phyloP scores from a whole-genome alignment of 768 basidiomycete species.

The Collybia nuda region DNA sequence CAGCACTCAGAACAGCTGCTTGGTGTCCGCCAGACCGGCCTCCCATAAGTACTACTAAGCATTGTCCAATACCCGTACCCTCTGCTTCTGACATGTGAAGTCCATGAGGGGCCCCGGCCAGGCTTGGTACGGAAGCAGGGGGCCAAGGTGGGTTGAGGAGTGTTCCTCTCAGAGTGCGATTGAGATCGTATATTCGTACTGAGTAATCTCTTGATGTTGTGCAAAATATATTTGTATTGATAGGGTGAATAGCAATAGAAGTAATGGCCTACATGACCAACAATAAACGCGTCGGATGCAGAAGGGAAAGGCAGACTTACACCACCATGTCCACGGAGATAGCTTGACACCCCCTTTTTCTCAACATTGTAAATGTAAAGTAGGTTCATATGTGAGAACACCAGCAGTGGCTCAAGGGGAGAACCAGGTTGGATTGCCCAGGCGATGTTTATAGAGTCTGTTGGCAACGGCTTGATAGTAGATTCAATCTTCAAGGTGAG shows the following conservation, averaged over 20 bases:
- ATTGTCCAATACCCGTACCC: conserved; percentile 63
- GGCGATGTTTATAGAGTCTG: conserved; percentile 43
- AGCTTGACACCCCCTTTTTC: conserved; percentile 38
- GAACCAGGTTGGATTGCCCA: conserved; percentile 53
- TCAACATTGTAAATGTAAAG: conserved; percentile 56
- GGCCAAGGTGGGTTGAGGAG: conserved; percentile 63
- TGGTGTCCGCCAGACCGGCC: conserved; percentile 73
- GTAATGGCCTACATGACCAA: conserved; percentile 51
- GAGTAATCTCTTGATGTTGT: conserved; percentile 76
- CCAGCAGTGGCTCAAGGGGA: conserved; percentile 56
- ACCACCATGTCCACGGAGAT: conserved; percentile 70
- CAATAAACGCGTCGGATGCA: conserved; percentile 3
- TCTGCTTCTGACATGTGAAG: conserved; percentile 58
- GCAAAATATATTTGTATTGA: conserved; percentile 56
- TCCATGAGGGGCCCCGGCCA: conserved; percentile 70
- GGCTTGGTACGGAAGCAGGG: conserved; percentile 44
- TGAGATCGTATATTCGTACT: conserved; percentile 68
- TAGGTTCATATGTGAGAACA: conserved; percentile 54
- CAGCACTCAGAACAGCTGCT: conserved; percentile 64
- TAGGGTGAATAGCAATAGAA: conserved; percentile 65
- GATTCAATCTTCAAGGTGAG: conserved; percentile 7
- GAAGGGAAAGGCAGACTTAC: conserved; percentile 39
- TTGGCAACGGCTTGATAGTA: conserved; percentile 15
- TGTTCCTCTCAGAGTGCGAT: conserved; percentile 25
- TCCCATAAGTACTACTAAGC: conserved; percentile 65